Evolutionary conservation across 306 rosid species (phyloP), one percentile per base, ranked within the genome.

Genomic region (Dalbergia cochinchinensis): DNA sequence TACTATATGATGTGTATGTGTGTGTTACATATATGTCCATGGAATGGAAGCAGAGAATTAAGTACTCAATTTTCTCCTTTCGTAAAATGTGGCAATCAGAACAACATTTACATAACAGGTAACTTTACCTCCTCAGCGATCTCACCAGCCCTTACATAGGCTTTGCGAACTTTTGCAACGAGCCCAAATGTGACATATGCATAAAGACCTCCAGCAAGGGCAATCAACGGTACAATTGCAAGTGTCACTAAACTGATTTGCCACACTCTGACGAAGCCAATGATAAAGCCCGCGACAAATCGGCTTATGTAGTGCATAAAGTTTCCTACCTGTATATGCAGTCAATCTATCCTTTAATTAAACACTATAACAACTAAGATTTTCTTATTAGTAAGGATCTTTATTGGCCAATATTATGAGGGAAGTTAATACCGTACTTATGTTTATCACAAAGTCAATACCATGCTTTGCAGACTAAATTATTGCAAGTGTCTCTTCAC

Each of bases 251-350:
- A 65, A 87, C 96, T 90, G 10, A 95, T 95, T 76, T 95, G 99
- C 99, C 99, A 95, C 64, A 95, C 94, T 83, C 95, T 85, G 0
- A 87, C 92, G 76, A 95, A 95, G 11, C 99, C 99, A 78, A 95
- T 87, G 37, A 73, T 82, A 48, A 95, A 92, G 0, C 99, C 98
- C 8, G 88, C 90, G 15, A 92, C 6, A 73, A 95, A 95, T 67
- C 99, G 58, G 90, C 98, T 92, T 75, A 91, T 86, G 88, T 90
- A 92, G 85, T 95, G 99, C 88, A 95, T 73, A 91, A 95, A 92
- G 74, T 92, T 95, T 67, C 99, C 99, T 3, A 87, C 99, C 99
- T 95, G 90, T 72, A 76, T 39, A 41, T 69, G 31, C 64, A 73
- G 41, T 42, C 62, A 78, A 11, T 37, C n/a, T 41, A 26, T 59